phyloP scores from a whole-genome alignment of 2,329 filamentous ascomycete genomes.

The Cordyceps farinosa region DNA sequence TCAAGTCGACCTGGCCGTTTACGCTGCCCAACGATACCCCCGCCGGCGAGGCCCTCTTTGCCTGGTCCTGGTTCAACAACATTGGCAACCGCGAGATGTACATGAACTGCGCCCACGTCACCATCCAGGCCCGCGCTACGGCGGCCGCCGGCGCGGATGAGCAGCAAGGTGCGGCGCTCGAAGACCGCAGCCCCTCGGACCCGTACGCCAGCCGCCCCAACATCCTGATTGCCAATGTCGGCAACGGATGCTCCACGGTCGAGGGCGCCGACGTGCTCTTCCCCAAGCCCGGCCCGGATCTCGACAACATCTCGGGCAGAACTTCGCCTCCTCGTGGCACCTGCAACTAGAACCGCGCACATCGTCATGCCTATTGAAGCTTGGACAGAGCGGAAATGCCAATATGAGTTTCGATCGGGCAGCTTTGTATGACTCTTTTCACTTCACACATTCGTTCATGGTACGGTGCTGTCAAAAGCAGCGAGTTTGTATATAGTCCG shows the following conservation, averaged over 20 bases:
- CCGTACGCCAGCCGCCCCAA: constrained; percentile 37
- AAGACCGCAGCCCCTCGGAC: constrained; percentile 15
- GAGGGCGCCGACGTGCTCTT: constrained; percentile 54
- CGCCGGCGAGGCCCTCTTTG: constrained; percentile 43
- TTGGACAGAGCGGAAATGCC: too few species aligned
- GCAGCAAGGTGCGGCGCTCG: not conserved
- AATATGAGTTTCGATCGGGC: not conserved
- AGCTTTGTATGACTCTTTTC: too few species aligned
- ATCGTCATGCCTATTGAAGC: too few species aligned
- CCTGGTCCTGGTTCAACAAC: constrained; percentile 74
- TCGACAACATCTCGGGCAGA: constrained; percentile 24
- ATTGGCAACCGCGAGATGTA: constrained; percentile 73
- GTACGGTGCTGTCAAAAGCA: not conserved
- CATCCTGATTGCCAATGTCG: constrained; percentile 64
- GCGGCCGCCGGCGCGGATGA: not conserved
- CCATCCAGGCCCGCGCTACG: constrained; percentile 22
- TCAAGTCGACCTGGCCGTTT: constrained; percentile 54
- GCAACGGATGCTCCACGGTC: constrained; percentile 50
- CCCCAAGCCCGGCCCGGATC: constrained; percentile 55
- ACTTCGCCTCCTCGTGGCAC: constrained; percentile 14
- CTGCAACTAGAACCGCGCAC: constrained; percentile 1
- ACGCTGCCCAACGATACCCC: constrained; percentile 60
- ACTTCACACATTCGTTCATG: too few species aligned
- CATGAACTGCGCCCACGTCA: constrained; percentile 68
- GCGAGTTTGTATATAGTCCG: not conserved